Base-by-base conservation (phyloP, 495 filamentous ascomycete genomes). In the Hypoxylon lenormandii region DNA sequence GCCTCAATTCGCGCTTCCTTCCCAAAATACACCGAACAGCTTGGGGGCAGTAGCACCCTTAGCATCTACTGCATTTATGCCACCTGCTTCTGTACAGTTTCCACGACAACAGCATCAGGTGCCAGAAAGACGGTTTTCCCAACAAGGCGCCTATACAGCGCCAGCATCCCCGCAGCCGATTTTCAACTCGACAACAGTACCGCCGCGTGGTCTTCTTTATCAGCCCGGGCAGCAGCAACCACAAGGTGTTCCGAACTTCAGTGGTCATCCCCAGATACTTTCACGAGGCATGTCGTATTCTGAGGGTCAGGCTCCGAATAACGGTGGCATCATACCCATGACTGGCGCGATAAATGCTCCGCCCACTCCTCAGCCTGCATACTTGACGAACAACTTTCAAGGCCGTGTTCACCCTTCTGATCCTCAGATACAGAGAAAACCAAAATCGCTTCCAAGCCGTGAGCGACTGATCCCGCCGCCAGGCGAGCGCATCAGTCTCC, bases 391-490 rank as follows among this genome's bases (percentile, higher is more conserved):
- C 36, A 43, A 26, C 21, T 12, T 7, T 19, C 53, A 58, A 15
- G 53, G 36, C 15, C 38, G n/a, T 10, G 16, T 12, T 23, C n/a
- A 10, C 1, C 18, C 12, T 22, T 22, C 12, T 11, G 12, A 21
- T 4, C 12, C 22, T 11, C 19, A 7, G 21, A 11, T 40, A 13
- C 66, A 37, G 2, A 33, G 2, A 15, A 53, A 36, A 21, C 47
- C n/a, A 4, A 53, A 36, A 21, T 45, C n/a, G 2, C 5, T 19
- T 16, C 33, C 4, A 5, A 15, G 13, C 5, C 5, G 16, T 4
- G 56, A 70, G 6, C 69, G 68, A 53, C 56, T 85, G 4, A 60
- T 84, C 5, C 83, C 83, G 4, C 50, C 66, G 4, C 57, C 66
- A 5, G 76, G 71, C 5, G 15, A 46, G 13, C 53, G 37, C 16